A percentile compares a stretch with the other conserved stretches of the same genome.
phyloP scores from a whole-genome alignment of 169 alveolate genomes.

The Plasmodium coatneyi region DNA sequence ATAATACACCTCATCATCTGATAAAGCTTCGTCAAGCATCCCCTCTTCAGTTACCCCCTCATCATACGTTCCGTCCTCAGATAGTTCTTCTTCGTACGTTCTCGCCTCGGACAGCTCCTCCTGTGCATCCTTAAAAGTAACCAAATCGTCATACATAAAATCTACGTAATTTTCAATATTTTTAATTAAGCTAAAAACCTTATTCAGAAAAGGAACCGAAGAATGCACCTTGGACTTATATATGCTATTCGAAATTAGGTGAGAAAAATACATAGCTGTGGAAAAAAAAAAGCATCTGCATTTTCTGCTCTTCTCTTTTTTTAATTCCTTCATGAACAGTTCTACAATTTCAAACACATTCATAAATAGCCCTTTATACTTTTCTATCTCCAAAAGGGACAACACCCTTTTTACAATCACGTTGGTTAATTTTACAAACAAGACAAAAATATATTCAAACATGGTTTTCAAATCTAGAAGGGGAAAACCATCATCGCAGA shows the following conservation, averaged over 20 bases:
- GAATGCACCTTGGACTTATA: constrained; percentile 43
- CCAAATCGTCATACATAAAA: constrained; percentile 31
- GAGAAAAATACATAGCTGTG: constrained; percentile 40
- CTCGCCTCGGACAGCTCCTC: background rate
- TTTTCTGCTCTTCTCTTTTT: constrained; percentile 40
- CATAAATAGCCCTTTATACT: constrained; percentile 41
- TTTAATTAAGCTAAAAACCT: constrained; percentile 31
- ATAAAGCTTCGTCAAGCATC: background rate
- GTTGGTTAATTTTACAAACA: constrained; percentile 58
- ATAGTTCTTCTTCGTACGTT: background rate
- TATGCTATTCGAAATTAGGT: constrained; percentile 36
- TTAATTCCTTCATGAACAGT: constrained; percentile 55
- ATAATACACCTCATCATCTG: constrained; percentile 12
- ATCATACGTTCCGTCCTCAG: background rate
- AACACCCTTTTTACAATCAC: constrained; percentile 30
- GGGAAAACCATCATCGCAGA: constrained; percentile 34
- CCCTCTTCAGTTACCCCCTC: background rate
- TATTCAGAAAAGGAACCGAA: constrained; percentile 17
- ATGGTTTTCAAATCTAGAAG: constrained; percentile 22
- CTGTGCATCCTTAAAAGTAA: background rate
- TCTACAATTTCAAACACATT: constrained; percentile 40
- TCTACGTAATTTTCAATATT: constrained; percentile 36
- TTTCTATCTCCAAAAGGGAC: constrained; percentile 27
- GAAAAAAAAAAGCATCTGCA: constrained; percentile 19
- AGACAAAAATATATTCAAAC: constrained; percentile 48